Evolutionary conservation across 2,329 filamentous ascomycete species (phyloP), one percentile per base, ranked within the genome.

Genomic region (Xylaria sp.): DNA sequence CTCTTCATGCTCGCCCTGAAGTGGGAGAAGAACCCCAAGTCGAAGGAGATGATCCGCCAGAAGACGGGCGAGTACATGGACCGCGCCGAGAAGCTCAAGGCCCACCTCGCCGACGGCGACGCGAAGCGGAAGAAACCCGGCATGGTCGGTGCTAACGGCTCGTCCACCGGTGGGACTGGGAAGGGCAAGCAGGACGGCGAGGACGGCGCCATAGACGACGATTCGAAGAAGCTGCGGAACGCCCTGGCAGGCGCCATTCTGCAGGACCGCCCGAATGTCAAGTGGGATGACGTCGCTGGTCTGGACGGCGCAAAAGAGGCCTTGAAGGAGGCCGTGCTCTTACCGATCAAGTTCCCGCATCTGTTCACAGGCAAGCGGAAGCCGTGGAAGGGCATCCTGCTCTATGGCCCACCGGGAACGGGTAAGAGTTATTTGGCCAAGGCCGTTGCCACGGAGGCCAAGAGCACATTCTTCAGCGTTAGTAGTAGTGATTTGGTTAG

Each of bases 31-130:
- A 98, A 98, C 83, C 90, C 92, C 71, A 95, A 94, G 76, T 94
- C 93, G 72, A 98, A 98, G 85, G 94, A 97, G 79, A 97, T 97
- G 88, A 98, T 99, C 81, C 92, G 96, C 75, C 90, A 92, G 75
- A 98, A 98, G 85, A 94, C 94, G 21, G 92, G 87, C 75, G 95
- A 98, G 79, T 99, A 99, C 85, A 97, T 99, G 92, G 95, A 98
- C 82, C 93, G 96, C 71, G 96, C 96, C 72, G 96, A 99, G 85
- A 98, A 98, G 85, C 89, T 99, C 72, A 99, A 99, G 82, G 89
- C 91, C 64, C 96, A 98, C 79, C 84, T 99, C 48, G 86, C 90
- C 60, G 91, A 94, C 72, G 86, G 88, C 63, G 92, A 96, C 72
- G 84, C 84, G 51, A 92, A 92, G 76, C 84, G 85, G 73, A 92